These are phyloP conservation scores for Hyaloscypha variabilis DNA, from an alignment of 495 filamentous ascomycete species.

Conservation along the genomic window DNA sequence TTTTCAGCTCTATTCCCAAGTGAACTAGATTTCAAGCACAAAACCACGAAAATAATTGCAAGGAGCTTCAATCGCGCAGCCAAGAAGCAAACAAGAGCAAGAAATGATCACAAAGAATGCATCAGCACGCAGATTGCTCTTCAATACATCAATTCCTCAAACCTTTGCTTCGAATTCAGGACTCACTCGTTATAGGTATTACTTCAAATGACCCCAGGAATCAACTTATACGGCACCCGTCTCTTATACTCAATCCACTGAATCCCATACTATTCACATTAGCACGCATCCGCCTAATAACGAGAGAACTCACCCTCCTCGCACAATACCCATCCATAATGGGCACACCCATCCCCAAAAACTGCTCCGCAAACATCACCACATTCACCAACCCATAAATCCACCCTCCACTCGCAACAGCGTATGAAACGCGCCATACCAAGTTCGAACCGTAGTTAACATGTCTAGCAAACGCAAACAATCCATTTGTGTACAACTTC, in stretches of 20 bases:
- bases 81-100: no score
- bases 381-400: slow-evolving; percentile 38
- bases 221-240: slow-evolving; percentile 44
- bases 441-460: slow-evolving; percentile 62
- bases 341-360: slow-evolving; percentile 46
- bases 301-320: slow-evolving; percentile 32
- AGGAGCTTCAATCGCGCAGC: no score
- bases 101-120: no score
- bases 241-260: slow-evolving; percentile 47
- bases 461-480: slow-evolving; percentile 57
- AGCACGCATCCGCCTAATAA: not conserved
- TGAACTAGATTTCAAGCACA: no score
- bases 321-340: slow-evolving; percentile 54
- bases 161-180: no score
- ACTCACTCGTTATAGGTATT: no score
- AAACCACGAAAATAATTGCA: no score
- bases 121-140: no score
- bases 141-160: no score
- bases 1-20: no score
- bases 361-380: slow-evolving; percentile 46
- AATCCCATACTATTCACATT: slow-evolving; percentile 38
- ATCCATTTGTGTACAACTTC: slow-evolving; percentile 52
- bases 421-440: slow-evolving; percentile 56
- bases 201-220: slow-evolving; percentile 39
- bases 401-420: slow-evolving; percentile 51